Evolutionary conservation across 495 filamentous ascomycete species (phyloP), one percentile per base, ranked within the genome.

Genomic region (Cladorrhinum samala): DNA sequence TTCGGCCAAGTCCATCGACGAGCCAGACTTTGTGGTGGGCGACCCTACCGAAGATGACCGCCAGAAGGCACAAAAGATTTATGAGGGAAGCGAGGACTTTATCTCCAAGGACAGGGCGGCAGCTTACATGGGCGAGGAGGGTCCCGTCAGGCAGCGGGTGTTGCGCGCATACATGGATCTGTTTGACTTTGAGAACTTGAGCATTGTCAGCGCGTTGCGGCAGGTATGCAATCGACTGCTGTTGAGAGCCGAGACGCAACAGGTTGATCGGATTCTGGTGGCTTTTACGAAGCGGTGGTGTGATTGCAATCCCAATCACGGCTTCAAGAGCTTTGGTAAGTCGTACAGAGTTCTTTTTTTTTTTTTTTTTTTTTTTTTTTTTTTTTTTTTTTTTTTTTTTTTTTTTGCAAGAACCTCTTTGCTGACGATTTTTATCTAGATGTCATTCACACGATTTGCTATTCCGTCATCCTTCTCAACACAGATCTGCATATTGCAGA

Each of bases 361-460:
- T n/a, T n/a, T n/a, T n/a, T n/a, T n/a, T n/a, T 41, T 21, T 20
- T 18, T 9, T 13, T 3, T 42, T 17, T n/a, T 7, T n/a, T 24
- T 4, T 41, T 21, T 20, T 18, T 9, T 13, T 3, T 42, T 17
- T n/a, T 7, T 41, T 21, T 20, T 18, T 9, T 13, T 3, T 42
- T 17, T n/a, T 7, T n/a, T 24, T 4, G 20, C 21, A 54, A 45
- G 4, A 25, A 48, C 45, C 1, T 3, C 49, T 17, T 21, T 9
- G 17, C 56, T 58, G 6, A 59, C 49, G 3, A 40, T 14, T 18
- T 0, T 47, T 18, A n/a, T n/a, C 5, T 51, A 89, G 92, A 97
- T 69, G 86, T 99, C 46, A 91, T 99, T 11, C 91, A 97, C 63
- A 97, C 94, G 8, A 92, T 99, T 54, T 92, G 88, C 64, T 99